Percentiles rank a stretch among this genome's conserved stretches.
These are phyloP conservation scores for Amanita subjunquillea DNA, from an alignment of 768 basidiomycete genomes.

Conservation along the genomic window DNA sequence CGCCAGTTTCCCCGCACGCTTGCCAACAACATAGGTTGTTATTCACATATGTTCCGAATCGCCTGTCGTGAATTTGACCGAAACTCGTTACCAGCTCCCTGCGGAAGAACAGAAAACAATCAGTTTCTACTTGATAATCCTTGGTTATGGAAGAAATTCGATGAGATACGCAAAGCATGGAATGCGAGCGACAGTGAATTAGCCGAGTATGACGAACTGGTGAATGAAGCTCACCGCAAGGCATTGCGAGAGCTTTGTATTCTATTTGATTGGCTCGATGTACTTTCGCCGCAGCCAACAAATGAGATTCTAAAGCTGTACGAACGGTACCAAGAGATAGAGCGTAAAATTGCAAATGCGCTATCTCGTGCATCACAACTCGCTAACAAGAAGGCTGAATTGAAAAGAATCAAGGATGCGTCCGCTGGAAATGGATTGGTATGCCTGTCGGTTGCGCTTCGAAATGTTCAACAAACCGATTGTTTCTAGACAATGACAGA, in stretches of 20 bases:
- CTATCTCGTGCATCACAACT: constrained; percentile 8
- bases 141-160: constrained; percentile 4
- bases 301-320: constrained; percentile 8
- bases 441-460: too few species aligned
- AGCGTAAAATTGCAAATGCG: constrained; percentile 5
- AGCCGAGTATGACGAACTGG: not conserved
- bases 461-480: too few species aligned
- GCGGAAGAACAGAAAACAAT: not conserved
- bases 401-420: not conserved
- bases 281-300: constrained; percentile 8
- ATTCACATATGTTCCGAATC: constrained; percentile 14
- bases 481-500: too few species aligned
- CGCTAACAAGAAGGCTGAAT: not conserved
- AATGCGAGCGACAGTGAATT: not conserved
- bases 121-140: constrained; percentile 8
- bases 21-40: constrained; percentile 16
- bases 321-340: constrained; percentile 7
- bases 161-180: not conserved
- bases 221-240: constrained; percentile 1
- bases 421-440: too few species aligned
- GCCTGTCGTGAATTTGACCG: constrained; percentile 12
- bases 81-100: constrained; percentile 8
- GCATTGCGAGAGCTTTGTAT: constrained; percentile 7
- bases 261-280: constrained; percentile 9
- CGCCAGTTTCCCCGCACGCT: constrained; percentile 15